Evolutionary conservation across 768 basidiomycete species (phyloP).

Genomic region (Jaapia argillacea): DNA sequence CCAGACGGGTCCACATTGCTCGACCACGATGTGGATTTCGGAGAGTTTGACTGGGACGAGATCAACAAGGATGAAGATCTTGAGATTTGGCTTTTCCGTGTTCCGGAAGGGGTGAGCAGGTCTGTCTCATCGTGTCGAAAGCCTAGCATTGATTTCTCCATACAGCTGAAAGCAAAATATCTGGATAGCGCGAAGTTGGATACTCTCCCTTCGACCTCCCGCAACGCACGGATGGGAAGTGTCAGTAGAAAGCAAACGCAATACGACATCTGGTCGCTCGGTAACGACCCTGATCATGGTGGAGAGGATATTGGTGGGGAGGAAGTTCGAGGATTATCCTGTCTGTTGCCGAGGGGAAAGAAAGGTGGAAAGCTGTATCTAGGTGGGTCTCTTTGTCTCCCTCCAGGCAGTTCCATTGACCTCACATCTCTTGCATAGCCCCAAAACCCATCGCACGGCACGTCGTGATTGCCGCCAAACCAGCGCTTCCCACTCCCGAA

Average conservation of each 20-base stretch:
- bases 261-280: conserved; percentile 62
- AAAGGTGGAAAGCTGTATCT: conserved; percentile 50
- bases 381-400: conserved; percentile 26
- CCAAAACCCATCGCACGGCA: conserved; percentile 50
- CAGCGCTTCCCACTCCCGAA: conserved; percentile 20
- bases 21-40: conserved; percentile 30
- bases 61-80: conserved; percentile 42
- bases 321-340: conserved; percentile 50
- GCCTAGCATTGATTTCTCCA: not conserved
- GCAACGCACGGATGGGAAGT: conserved; percentile 33
- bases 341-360: conserved; percentile 53
- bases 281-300: conserved; percentile 26
- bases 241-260: conserved; percentile 42
- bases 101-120: conserved; percentile 51
- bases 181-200: conserved; percentile 43
- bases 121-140: not conserved
- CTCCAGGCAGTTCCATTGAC: not conserved
- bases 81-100: conserved; percentile 64
- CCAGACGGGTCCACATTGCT: conserved; percentile 41
- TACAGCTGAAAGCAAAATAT: conserved; percentile 57
- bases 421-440: conserved; percentile 25
- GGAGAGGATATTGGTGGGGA: conserved; percentile 37
- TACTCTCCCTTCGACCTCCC: conserved; percentile 25
- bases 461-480: conserved; percentile 45
- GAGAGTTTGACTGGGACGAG: conserved; percentile 59